Base-by-base conservation (phyloP, 1,284 basidiomycete species). In the Puccinia coronata region DNA sequence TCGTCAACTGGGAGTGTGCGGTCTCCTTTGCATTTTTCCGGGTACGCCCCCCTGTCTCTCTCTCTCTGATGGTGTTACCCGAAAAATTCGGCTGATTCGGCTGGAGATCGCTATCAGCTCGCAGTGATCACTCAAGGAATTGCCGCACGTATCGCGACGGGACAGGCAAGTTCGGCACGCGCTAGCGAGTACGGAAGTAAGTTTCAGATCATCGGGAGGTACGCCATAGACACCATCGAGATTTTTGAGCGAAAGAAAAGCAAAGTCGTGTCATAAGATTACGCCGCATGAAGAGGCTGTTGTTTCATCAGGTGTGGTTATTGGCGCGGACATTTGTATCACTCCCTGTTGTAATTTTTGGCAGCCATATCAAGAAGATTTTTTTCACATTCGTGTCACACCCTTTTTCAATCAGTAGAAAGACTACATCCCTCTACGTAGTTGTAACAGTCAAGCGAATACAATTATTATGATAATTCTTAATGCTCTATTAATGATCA, bases 121-220 rank as follows among this genome's bases (percentile, higher is more conserved):
- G 90, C 94, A 0, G 90, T 98, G 82, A 98, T 98, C 83, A 88
- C 90, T 0, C 96, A 98, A 87, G 96, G 96, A 2, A 96, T 98
- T 82, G 94, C 95, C 0, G 96, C 96, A 5, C 90, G 96, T 20
- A 90, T 90, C 73, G 93, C 93, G 0, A 89, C 91, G 67, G 90
- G 93, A 11, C 95, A 96, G 87, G 95, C 95, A 0, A 94, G 91
- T 84, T 94, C 92, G 0, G 94, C 94, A 82, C 87, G 88, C 53
- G 94, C 94, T 1, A 87, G 88, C 55, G 83, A 89, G 36, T 89
- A 92, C 82, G 87, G 86, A 2, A 84, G 86, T 9, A 85, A 89
- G 16, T 94, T 94, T 86, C 91, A 90, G 43, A 83, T 91, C 20
- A 87, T 92, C 76, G 93, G 92, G 18, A 85, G 87, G 49, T 85